Percentiles rank a stretch among this genome's conserved stretches.
Evolutionary conservation across 495 filamentous ascomycete species (phyloP).

Genomic region (Aspergillus taichungensis): DNA sequence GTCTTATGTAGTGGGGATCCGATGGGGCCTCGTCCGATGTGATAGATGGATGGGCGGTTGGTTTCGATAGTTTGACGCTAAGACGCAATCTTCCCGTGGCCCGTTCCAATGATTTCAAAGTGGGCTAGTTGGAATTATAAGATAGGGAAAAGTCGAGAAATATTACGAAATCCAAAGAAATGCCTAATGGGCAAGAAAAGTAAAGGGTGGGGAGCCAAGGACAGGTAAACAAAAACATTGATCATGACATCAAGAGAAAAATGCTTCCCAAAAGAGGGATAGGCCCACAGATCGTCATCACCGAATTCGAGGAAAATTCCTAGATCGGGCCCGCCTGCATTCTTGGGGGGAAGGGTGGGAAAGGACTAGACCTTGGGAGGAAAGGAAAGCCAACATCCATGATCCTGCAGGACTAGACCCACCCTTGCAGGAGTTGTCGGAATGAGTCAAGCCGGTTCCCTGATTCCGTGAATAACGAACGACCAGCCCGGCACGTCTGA

Average conservation of each 20-base stretch:
- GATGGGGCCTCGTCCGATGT: not conserved
- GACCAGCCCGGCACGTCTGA: not conserved
- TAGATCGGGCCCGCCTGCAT: constrained; percentile 2
- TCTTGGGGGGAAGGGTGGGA: constrained; percentile 2
- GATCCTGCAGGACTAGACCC: too few species aligned
- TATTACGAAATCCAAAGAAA: too few species aligned
- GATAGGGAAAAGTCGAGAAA: not conserved
- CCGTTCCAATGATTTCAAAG: constrained; percentile 8
- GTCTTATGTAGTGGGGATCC: too few species aligned
- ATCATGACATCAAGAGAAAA: too few species aligned
- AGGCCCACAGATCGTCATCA: too few species aligned
- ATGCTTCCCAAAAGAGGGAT: too few species aligned
- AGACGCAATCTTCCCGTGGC: constrained; percentile 10
- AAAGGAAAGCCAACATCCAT: not conserved
- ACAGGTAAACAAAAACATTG: not conserved
- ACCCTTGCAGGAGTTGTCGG: constrained; percentile 10
- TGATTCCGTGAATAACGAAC: not conserved
- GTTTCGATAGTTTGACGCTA: constrained; percentile 11
- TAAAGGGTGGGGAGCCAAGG: not conserved
- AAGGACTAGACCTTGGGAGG: not conserved
- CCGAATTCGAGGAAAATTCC: constrained; percentile 4
- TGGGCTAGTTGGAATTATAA: constrained; percentile 5
- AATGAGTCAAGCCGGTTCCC: constrained; percentile 6
- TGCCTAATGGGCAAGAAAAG: too few species aligned
- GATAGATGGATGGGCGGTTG: constrained; percentile 4